Percentiles rank a stretch among this genome's conserved stretches.
These are phyloP conservation scores for Rutstroemia sp. DNA, from an alignment of 2,329 filamentous ascomycete genomes.

Conservation along the genomic window DNA sequence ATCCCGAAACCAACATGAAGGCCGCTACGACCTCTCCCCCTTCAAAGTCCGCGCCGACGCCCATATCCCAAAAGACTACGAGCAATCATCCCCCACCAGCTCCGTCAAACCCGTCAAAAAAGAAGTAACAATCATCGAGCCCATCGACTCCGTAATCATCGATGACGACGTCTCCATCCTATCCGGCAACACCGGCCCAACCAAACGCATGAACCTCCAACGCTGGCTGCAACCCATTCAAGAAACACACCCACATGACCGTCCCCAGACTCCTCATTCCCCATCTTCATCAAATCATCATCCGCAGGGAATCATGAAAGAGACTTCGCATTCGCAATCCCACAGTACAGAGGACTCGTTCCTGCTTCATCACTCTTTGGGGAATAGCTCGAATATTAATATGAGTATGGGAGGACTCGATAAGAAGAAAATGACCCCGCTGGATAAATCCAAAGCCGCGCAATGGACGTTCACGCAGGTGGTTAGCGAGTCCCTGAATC, in stretches of 20 bases:
- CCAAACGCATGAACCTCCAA: constrained; percentile 47
- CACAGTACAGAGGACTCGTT: constrained; percentile 7
- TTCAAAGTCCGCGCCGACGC: constrained; percentile 70
- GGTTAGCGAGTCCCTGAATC: constrained; percentile 78
- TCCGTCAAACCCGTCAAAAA: constrained; percentile 40
- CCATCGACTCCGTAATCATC: constrained; percentile 34
- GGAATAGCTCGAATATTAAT: constrained; percentile 10
- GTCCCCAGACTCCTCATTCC: neutral
- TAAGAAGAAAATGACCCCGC: constrained; percentile 48
- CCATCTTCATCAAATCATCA: neutral
- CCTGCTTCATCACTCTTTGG: neutral
- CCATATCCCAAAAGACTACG: constrained; percentile 54
- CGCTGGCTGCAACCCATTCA: constrained; percentile 50
- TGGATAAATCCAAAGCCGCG: constrained; percentile 73
- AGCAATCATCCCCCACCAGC: neutral
- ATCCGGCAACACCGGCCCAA: constrained; percentile 32
- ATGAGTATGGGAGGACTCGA: constrained; percentile 13
- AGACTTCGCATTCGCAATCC: constrained; percentile 5
- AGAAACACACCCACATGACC: constrained; percentile 22
- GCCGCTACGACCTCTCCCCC: constrained; percentile 72
- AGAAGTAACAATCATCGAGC: constrained; percentile 62
- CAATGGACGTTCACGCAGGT: constrained; percentile 87
- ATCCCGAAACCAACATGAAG: constrained; percentile 63
- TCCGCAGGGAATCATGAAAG: constrained; percentile 52
- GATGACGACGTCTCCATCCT: constrained; percentile 35